Base-by-base conservation (phyloP, 345 rosid genomes). In the Lepidium didymum region DNA sequence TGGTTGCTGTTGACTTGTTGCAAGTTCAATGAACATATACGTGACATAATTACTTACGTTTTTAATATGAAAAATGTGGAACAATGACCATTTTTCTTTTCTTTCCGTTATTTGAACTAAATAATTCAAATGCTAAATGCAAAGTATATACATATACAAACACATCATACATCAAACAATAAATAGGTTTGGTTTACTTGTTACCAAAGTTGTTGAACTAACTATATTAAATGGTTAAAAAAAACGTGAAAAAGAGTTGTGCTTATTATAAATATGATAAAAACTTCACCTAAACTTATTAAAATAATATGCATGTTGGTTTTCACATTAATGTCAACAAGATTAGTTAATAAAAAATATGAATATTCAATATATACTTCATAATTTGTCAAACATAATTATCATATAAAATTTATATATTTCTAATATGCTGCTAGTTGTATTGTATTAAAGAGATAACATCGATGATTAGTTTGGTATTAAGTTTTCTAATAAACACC, bases 171-270 rank as follows among this genome's bases (percentile, higher is more conserved):
- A 68, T 62, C 65, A 75, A 40, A 54, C 42, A 68, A 68, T 75
- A 55, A 68, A 75, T 75, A 55, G 40, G 74, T 62, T 75, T 68
- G 78, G 74, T 38, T 75, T 63, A 75, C 60, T 68, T 53, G 78
- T 68, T 54, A 41, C 74, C 70, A 68, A 56, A 62, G 78, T 75
- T 75, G 78, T 75, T 75, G 74, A 75, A 68, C 78, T 68, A 75
- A 75, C 70, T 29, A 31, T 46, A 75, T 74, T 74, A 60, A 74
- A 74, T 74, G 73, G 44, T 27, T 52, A 47, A 10, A 31, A 55
- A 19, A 38, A 68, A 45, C 65, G 38, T 75, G 74, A 69, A 75
- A 55, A 53, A 41, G 66, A 49, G 54, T 59, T 23, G 16, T 66
- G 47, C 54, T 66, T 58, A 46, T 54, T 45, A 61, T 44, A 7